Base-by-base conservation (phyloP, 768 basidiomycete genomes). In the Multifurca ochricompacta region DNA sequence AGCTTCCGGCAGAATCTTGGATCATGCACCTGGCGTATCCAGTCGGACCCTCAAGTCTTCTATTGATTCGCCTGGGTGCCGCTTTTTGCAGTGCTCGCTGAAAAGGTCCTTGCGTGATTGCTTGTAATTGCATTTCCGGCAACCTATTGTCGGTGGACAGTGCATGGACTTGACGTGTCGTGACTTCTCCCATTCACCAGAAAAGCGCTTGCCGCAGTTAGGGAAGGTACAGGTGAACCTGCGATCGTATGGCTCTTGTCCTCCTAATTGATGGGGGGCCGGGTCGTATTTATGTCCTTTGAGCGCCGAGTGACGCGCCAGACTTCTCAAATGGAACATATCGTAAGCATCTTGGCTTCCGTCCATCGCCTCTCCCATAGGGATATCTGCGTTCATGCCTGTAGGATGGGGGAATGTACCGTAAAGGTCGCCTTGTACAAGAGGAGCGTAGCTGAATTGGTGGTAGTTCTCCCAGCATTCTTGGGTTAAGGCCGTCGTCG, bases 11-110 rank as follows among this genome's bases (percentile, higher is more conserved):
- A 21, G 25, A 27, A 21, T 19, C 21, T 14, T 36, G 19, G 30
- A 31, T 14, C 28, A 56, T 30, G 30, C 25, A 3, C 18, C 36
- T 13, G 18, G n/a, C 8, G 43, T 45, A 18, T n/a, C 25, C 39
- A 52, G 27, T 16, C 28, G 39, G 14, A 42, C 21, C 45, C 45
- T 52, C 27, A 56, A 35, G 1, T 39, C 37, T 9, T 52, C 55
- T 34, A 51, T 25, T 14, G 32, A 25, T 28, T n/a, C 18, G 2
- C 45, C 40, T 6, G 37, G 44, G 42, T 56, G 55, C 4, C 55
- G 55, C 32, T 56, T 56, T 50, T 19, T 56, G 55, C 55, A 56
- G 28, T 56, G 55, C 5, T 56, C 55, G 32, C 27, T 47, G 50
- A 56, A 56, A 7, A 56, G 27, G 7, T 56, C 55, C 19, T 56